Percentiles rank a stretch among this genome's conserved stretches.
Evolutionary conservation across 2,329 filamentous ascomycete species (phyloP).

Genomic region (Colletotrichum abscissum): DNA sequence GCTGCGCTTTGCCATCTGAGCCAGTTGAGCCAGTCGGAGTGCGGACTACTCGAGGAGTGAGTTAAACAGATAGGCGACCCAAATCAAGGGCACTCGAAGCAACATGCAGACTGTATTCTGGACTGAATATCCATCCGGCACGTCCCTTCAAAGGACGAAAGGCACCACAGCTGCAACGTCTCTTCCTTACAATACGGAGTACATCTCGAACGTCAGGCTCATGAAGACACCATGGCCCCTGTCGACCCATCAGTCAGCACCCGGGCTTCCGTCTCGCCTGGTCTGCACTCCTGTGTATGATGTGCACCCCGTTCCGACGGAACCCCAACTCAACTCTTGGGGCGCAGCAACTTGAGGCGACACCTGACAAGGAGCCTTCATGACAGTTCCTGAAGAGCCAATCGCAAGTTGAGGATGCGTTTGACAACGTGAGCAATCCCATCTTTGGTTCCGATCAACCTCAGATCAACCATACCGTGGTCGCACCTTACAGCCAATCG

Average conservation of each 20-base stretch:
- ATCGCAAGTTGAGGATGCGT: slow-evolving; percentile 45
- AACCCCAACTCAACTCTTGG: slow-evolving; percentile 33
- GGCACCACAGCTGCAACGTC: slow-evolving; percentile 20
- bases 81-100: slow-evolving; percentile 17
- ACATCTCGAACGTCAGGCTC: slow-evolving; percentile 29
- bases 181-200: not conserved
- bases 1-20: slow-evolving; percentile 4
- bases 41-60: slow-evolving; percentile 19
- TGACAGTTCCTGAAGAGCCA: slow-evolving; percentile 44
- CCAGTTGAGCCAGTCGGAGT: slow-evolving; percentile 27
- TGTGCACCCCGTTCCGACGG: slow-evolving; percentile 34
- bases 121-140: not conserved
- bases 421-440: slow-evolving; percentile 40
- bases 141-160: slow-evolving; percentile 7
- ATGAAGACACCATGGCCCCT: slow-evolving; percentile 21
- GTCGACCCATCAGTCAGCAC: slow-evolving; percentile 30
- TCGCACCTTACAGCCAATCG: slow-evolving; percentile 40
- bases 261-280: slow-evolving; percentile 34
- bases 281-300: slow-evolving; percentile 26
- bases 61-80: slow-evolving; percentile 20
- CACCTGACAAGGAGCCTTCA: slow-evolving; percentile 39
- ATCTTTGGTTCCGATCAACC: slow-evolving; percentile 37
- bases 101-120: slow-evolving; percentile 3
- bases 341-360: slow-evolving; percentile 37
- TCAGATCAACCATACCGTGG: slow-evolving; percentile 36